Conservation (phyloP, 306 rosid genomes). For the Boehmeria nivea region DNA sequence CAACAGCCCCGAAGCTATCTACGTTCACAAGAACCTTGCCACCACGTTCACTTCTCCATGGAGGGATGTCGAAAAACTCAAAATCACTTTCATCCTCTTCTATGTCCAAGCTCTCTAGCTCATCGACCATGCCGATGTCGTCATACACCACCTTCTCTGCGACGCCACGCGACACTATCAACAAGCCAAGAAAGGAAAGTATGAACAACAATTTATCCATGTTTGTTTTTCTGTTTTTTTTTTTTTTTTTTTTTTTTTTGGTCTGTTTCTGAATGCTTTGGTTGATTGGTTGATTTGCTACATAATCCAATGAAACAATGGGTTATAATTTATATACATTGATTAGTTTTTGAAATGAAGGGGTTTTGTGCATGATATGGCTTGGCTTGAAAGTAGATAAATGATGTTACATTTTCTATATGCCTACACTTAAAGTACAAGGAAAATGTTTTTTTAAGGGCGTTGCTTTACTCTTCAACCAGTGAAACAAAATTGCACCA, state of each 20-base stretch:
- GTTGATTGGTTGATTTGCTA: constrained; percentile 47
- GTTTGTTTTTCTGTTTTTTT: constrained; percentile 12
- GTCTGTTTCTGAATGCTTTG: constrained; percentile 21
- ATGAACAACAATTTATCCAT: constrained; percentile 59
- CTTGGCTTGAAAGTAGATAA: constrained; percentile 98
- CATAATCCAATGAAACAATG: constrained; percentile 46
- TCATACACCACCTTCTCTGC: constrained; percentile 43
- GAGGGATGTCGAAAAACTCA: constrained; percentile 44
- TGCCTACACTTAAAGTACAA: constrained; percentile 92
- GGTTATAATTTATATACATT: constrained; percentile 60
- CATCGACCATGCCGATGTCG: constrained; percentile 41
- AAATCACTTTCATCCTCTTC: constrained; percentile 55
- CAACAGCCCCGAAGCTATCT: constrained; percentile 86
- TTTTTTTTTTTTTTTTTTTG: constrained; percentile 4
- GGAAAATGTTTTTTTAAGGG: constrained; percentile 37
- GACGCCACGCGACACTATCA: constrained; percentile 55
- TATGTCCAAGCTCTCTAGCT: constrained; percentile 42
- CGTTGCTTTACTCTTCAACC: constrained; percentile 96
- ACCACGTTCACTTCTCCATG: constrained; percentile 81
- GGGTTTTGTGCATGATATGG: constrained; percentile 59
- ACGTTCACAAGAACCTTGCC: constrained; percentile 86
- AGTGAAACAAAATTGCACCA: constrained; percentile 43
- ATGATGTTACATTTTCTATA: constrained; percentile 67
- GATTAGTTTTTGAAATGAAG: constrained; percentile 59
- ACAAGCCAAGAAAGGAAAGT: constrained; percentile 42